Conservation (phyloP, 768 basidiomycete species). For the Crepidotus variabilis region DNA sequence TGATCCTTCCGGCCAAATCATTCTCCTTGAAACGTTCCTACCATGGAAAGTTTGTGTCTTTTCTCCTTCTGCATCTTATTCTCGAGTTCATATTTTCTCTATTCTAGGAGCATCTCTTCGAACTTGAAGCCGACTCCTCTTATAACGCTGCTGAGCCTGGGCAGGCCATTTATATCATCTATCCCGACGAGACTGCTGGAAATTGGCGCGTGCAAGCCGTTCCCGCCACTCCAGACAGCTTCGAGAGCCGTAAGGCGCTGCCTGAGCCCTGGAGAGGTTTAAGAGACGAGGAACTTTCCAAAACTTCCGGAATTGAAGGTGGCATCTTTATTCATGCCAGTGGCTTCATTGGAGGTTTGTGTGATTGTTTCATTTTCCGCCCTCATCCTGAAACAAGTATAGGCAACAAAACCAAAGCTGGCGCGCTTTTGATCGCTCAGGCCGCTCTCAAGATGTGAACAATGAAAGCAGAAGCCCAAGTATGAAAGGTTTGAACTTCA, state of each 20-base stretch:
- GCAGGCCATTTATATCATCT: conserved; percentile 80
- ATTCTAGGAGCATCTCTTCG: conserved; percentile 77
- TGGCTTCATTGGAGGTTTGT: conserved; percentile 91
- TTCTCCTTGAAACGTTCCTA: conserved; percentile 74
- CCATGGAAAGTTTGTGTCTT: conserved; percentile 78
- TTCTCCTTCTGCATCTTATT: background rate
- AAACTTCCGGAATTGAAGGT: conserved; percentile 70
- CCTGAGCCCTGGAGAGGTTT: conserved; percentile 94
- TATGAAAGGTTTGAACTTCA: background rate
- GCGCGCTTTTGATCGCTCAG: conserved; percentile 77
- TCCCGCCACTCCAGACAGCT: conserved; percentile 75
- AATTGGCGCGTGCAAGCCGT: conserved; percentile 96
- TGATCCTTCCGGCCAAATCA: conserved; percentile 72
- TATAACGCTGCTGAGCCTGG: conserved; percentile 35
- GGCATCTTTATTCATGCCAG: conserved; percentile 93
- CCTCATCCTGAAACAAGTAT: conserved; percentile 1
- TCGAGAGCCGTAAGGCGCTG: conserved; percentile 86
- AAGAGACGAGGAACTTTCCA: conserved; percentile 77
- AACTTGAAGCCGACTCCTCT: conserved; percentile 63
- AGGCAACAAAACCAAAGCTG: conserved; percentile 91
- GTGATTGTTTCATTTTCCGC: background rate
- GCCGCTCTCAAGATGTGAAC: conserved; percentile 49
- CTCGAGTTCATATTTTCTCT: background rate
- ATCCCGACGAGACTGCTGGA: conserved; percentile 73
- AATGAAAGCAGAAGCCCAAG: background rate